A percentile compares a stretch with the other conserved stretches of the same genome.
Evolutionary conservation across 768 basidiomycete species (phyloP).

Genomic region (Gloeostereum incarnatum): DNA sequence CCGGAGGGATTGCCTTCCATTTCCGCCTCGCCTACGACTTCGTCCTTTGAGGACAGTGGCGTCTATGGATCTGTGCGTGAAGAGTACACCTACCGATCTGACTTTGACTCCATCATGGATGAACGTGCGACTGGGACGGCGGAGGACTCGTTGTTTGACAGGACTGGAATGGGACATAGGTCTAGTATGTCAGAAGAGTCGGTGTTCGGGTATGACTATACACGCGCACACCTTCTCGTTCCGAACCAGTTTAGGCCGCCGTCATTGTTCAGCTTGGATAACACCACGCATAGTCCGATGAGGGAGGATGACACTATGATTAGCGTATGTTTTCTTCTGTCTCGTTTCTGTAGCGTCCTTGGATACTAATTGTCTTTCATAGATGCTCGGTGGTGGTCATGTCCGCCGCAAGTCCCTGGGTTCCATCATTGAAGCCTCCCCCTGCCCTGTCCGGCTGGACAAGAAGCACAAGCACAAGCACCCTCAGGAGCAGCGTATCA

Average conservation of each 20-base stretch:
- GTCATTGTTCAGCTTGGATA: constrained; percentile 48
- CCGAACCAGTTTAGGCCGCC: constrained; percentile 52
- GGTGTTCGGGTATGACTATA: constrained; percentile 42
- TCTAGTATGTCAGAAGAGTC: constrained; percentile 48
- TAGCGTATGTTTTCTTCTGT: constrained; percentile 33
- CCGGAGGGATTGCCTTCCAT: constrained; percentile 47
- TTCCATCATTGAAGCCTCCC: constrained; percentile 60
- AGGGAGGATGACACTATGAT: constrained; percentile 81
- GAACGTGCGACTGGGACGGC: constrained; percentile 28
- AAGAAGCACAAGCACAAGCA: constrained; percentile 35
- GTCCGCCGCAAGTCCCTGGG: constrained; percentile 61
- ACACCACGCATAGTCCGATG: constrained; percentile 37
- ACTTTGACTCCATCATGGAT: constrained; percentile 65
- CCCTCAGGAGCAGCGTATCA: constrained; percentile 24
- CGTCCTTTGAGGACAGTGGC: constrained; percentile 5
- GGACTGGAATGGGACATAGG: constrained; percentile 42
- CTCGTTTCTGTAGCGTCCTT: neutral
- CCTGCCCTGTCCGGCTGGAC: constrained; percentile 55
- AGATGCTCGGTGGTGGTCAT: constrained; percentile 79
- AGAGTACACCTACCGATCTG: too few species aligned
- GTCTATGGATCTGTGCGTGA: constrained; percentile 20
- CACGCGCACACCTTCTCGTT: constrained; percentile 25
- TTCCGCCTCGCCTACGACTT: constrained; percentile 49
- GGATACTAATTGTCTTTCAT: constrained; percentile 4
- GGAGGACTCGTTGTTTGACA: constrained; percentile 55